Evolutionary conservation across 805 yeast species (phyloP).

Genomic region (Clavispora carvajalis): DNA sequence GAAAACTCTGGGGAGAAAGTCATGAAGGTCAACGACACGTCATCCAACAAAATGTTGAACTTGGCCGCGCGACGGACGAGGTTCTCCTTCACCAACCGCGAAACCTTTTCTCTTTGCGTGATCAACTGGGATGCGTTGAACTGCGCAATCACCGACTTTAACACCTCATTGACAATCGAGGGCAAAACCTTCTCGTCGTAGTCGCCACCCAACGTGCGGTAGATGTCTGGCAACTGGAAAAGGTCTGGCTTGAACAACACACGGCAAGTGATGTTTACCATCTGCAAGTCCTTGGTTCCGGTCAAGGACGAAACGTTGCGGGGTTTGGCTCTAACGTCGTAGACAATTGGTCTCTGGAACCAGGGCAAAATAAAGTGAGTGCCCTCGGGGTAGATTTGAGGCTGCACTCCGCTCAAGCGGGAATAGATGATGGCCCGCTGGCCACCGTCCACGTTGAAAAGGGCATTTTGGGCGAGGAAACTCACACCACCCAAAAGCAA

Average conservation of each 20-base stretch:
- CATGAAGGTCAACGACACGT: conserved; percentile 94
- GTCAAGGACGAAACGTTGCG: conserved; percentile 90
- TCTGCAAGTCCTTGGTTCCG: conserved; percentile 96
- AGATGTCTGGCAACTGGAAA: conserved; percentile 71
- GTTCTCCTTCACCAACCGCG: conserved; percentile 84
- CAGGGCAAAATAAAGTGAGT: conserved; percentile 93
- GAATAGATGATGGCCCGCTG: conserved; percentile 95
- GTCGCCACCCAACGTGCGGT: conserved; percentile 88
- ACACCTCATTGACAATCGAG: conserved; percentile 95
- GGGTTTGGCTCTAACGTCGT: conserved; percentile 93
- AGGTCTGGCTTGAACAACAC: conserved; percentile 88
- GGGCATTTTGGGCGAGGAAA: conserved; percentile 31
- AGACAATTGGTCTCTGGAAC: conserved; percentile 87
- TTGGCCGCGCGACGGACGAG: conserved; percentile 85
- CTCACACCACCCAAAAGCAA: conserved; percentile 37
- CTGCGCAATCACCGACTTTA: conserved; percentile 95
- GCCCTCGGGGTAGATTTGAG: conserved; percentile 84
- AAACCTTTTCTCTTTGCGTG: conserved; percentile 97
- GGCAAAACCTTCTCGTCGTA: conserved; percentile 97
- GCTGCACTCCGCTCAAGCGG: conserved; percentile 77
- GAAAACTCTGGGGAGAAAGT: conserved; percentile 97
- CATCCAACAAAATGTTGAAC: conserved; percentile 85
- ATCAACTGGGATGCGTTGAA: conserved; percentile 97
- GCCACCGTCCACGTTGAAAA: conserved; percentile 87
- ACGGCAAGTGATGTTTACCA: conserved; percentile 99